Evolutionary conservation across 148 eudicot genomes (phyloP), one percentile per base, ranked within the genome.

Genomic region (Silene conica): DNA sequence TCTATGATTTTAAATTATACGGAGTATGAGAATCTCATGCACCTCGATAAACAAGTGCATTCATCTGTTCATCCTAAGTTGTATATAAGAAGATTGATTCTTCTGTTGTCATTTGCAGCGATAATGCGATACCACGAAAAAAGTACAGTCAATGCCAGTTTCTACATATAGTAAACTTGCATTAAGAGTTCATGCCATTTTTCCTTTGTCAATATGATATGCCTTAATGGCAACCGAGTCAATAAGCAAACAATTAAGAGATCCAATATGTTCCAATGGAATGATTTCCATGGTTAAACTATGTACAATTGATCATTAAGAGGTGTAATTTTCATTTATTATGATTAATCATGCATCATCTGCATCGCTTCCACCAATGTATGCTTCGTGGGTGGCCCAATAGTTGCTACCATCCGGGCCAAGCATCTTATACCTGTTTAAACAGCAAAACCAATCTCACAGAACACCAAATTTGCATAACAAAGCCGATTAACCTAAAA

Each of bases 401-500:
- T 95, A 95, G 77, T 81, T 83, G 87, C 81, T 90, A 66, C 90
- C 97, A 81, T 95, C 93, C 7, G 98, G 98, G 6, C 96, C 98
- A 4, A 79, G 80, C 55, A 92, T 78, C 92, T 90, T 92, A 76
- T 81, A 87, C 89, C 98, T 95, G 89, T 61, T 74, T 70, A 68
- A 75, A 12, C 65, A 48, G 43, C 18, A 46, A 15, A 63, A 73
- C 22, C 20, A 4, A 11, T 43, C 73, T 71, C 64, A 20, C 55
- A 50, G 34, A 31, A 31, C 34, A 0, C 4, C 4, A 31, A 31
- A 31, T 31, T 31, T 31, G 34, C 34, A 31, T 31, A 31, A 54
- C 34, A 31, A 31, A 31, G 34, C 28, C 20, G 19, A 25, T 73
- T 59, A 23, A 46, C 67, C 43, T 31, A 8, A 28, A 5, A 25